These are phyloP conservation scores for Wickerhamomyces sydowiorum DNA, from an alignment of 805 yeast species.

Conservation along the genomic window DNA sequence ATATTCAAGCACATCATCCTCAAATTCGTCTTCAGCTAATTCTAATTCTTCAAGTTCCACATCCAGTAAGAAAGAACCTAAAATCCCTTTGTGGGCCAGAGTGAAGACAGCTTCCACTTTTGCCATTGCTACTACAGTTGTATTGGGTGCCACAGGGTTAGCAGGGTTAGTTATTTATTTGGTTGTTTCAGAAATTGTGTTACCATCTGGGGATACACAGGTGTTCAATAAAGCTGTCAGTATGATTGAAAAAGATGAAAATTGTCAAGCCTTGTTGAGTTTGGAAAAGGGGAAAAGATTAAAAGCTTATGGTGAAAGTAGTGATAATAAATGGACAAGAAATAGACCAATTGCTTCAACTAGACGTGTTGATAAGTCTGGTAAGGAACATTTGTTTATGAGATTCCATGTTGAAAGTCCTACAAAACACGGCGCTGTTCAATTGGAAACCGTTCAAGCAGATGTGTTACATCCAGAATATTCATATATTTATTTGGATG, in stretches of 20 bases:
- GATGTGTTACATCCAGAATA: conserved; percentile 63
- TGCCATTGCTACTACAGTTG: conserved; percentile 53
- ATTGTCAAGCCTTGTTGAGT: conserved; percentile 51
- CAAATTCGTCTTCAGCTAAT: too few species aligned
- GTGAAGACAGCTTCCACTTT: conserved; percentile 56
- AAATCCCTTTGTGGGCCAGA: conserved; percentile 38
- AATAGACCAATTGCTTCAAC: conserved; percentile 76
- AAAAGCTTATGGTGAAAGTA: conserved; percentile 77
- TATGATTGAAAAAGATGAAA: conserved; percentile 62
- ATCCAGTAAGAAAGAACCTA: conserved; percentile 13
- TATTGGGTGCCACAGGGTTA: conserved; percentile 63
- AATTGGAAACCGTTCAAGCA: conserved; percentile 71
- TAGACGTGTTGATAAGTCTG: conserved; percentile 63
- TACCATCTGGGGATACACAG: conserved; percentile 90
- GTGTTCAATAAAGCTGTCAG: conserved; percentile 84
- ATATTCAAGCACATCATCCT: not conserved
- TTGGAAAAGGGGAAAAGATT: conserved; percentile 46
- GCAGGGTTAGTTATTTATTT: conserved; percentile 67
- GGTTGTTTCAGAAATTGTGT: conserved; percentile 70
- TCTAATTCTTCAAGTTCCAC: not conserved
- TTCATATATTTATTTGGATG: conserved; percentile 68
- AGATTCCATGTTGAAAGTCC: conserved; percentile 80
- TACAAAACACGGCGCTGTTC: conserved; percentile 59
- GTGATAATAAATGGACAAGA: conserved; percentile 76
- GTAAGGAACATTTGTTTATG: conserved; percentile 78